Evolutionary conservation across 2,329 filamentous ascomycete species (phyloP).

Genomic region (Alternaria triticina): DNA sequence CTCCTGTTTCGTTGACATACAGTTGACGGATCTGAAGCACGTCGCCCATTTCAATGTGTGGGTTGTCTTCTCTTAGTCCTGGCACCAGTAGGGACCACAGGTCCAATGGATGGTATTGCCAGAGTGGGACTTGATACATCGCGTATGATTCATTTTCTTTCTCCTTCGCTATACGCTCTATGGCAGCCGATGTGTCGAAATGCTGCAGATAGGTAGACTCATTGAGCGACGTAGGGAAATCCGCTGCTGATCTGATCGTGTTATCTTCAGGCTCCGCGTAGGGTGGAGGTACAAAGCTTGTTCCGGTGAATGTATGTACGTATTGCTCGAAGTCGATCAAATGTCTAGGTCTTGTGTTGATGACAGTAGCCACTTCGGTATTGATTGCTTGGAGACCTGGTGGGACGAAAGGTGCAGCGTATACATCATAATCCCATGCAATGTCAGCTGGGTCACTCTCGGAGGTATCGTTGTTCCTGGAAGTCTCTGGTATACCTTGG

Average conservation of each 20-base stretch:
- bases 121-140: slow-evolving; percentile 26
- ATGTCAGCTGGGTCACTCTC: background rate
- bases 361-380: slow-evolving; percentile 2
- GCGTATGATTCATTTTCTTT: slow-evolving; percentile 25
- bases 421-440: slow-evolving; percentile 26
- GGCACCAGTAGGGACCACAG: slow-evolving; percentile 32
- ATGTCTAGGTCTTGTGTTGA: slow-evolving; percentile 17
- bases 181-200: slow-evolving; percentile 16
- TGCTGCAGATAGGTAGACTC: slow-evolving; percentile 22
- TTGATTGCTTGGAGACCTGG: slow-evolving; percentile 24
- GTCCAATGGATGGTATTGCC: background rate
- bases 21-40: slow-evolving; percentile 41
- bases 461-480: background rate
- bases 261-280: background rate
- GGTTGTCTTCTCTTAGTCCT: slow-evolving; percentile 41
- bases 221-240: background rate
- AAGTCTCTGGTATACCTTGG: background rate
- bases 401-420: slow-evolving; percentile 29
- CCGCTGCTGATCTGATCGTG: background rate
- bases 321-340: slow-evolving; percentile 24
- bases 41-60: slow-evolving; percentile 42
- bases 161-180: slow-evolving; percentile 25
- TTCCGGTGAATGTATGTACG: slow-evolving; percentile 22
- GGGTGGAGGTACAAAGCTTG: slow-evolving; percentile 18
- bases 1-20: slow-evolving; percentile 20